A percentile compares a stretch with the other conserved stretches of the same genome.
Evolutionary conservation across 2,329 filamentous ascomycete species (phyloP).

Genomic region (Penicillium hordei): DNA sequence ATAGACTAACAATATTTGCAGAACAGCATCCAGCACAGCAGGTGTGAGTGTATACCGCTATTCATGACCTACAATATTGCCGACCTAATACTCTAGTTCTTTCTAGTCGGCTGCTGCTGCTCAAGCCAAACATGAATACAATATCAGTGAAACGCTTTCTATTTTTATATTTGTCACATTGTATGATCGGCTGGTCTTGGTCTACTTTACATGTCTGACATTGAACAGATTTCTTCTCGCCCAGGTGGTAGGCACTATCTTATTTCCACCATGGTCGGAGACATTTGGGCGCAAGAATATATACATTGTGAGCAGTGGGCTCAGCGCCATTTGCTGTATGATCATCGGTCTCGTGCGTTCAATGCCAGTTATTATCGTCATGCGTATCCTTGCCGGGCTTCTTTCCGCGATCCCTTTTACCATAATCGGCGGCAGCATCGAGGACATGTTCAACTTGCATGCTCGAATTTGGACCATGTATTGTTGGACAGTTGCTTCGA

Average conservation of each 20-base stretch:
- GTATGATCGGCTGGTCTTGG: constrained; percentile 15
- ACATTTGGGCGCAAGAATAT: constrained; percentile 40
- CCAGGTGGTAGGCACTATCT: constrained; percentile 34
- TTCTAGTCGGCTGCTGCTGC: constrained; percentile 32
- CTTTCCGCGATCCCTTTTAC: constrained; percentile 51
- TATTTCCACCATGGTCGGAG: constrained; percentile 41
- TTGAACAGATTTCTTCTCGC: constrained; percentile 35
- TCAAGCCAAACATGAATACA: constrained; percentile 29
- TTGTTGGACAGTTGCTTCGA: constrained; percentile 47
- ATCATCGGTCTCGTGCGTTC: constrained; percentile 41
- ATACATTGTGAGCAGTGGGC: constrained; percentile 33
- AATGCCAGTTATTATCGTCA: constrained; percentile 40
- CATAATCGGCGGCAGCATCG: constrained; percentile 50
- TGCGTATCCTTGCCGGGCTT: constrained; percentile 47
- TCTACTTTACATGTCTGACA: background rate
- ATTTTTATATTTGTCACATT: constrained; percentile 36
- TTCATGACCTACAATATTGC: background rate
- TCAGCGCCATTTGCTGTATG: constrained; percentile 36
- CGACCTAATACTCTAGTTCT: background rate
- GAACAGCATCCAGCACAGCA: constrained; percentile 38
- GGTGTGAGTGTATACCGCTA: constrained; percentile 27
- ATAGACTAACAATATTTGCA: constrained; percentile 18
- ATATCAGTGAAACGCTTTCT: constrained; percentile 25
- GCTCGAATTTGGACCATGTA: constrained; percentile 51
- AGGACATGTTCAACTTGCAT: constrained; percentile 51